A percentile compares a stretch with the other conserved stretches of the same genome.
Conservation (phyloP, 2,329 filamentous ascomycete species). For the Fusarium sp. region DNA sequence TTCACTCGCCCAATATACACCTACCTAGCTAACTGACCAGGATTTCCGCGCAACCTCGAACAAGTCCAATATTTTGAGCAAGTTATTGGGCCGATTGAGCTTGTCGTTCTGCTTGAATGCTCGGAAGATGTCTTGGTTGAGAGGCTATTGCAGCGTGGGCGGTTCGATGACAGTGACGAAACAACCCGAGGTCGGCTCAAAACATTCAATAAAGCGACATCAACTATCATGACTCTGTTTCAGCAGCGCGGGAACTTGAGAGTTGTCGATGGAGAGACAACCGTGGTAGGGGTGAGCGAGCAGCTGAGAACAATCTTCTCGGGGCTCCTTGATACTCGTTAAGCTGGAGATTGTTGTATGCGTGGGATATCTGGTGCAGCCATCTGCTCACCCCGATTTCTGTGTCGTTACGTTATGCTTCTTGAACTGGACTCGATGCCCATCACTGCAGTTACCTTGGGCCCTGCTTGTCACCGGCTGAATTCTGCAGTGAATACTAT, state of each 20-base stretch:
- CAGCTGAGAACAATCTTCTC: background rate
- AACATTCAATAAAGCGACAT: background rate
- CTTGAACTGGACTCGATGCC: no score
- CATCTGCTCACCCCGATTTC: no score
- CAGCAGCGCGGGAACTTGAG: background rate
- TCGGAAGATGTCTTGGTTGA: background rate
- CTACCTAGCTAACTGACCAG: background rate
- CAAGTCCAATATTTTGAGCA: slow-evolving; percentile 1
- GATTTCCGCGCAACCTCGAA: background rate
- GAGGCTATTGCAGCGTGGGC: background rate
- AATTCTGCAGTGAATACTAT: no score
- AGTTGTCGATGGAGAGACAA: background rate
- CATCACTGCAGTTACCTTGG: no score
- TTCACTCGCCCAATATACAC: background rate
- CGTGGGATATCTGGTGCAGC: no score
- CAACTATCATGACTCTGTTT: background rate
- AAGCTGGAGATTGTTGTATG: background rate
- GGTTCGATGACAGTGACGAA: background rate
- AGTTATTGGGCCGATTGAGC: background rate
- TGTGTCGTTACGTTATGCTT: no score
- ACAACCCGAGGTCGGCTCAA: background rate
- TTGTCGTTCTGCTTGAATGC: background rate
- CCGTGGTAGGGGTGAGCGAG: background rate
- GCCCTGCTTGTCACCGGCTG: no score
- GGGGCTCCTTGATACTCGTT: background rate